A percentile compares a stretch with the other conserved stretches of the same genome.
Evolutionary conservation across 345 rosid species (phyloP).

Genomic region (Bruguiera gymnorhiza): DNA sequence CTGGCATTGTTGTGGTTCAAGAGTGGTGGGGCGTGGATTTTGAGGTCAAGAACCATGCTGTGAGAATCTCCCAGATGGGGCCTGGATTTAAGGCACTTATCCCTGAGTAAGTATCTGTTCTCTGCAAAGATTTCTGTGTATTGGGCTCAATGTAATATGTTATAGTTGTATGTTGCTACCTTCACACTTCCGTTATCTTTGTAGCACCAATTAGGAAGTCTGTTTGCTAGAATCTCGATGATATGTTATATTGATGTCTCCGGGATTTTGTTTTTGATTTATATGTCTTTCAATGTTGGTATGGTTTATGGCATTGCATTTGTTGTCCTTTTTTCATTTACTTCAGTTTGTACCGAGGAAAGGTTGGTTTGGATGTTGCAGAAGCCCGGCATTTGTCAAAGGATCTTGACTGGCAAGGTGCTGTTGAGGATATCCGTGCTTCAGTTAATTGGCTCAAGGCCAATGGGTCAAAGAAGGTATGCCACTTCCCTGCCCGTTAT

Average conservation of each 20-base stretch:
- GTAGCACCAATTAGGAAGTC: too few species aligned
- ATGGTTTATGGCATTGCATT: background rate
- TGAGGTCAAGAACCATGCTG: constrained; percentile 90
- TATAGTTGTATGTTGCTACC: too few species aligned
- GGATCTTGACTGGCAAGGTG: constrained; percentile 95
- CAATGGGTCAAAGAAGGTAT: constrained; percentile 85
- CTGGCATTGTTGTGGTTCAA: constrained; percentile 87
- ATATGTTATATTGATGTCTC: too few species aligned
- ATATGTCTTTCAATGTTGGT: background rate
- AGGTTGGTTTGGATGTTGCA: constrained; percentile 85
- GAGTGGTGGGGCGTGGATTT: constrained; percentile 99
- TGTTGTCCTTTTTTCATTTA: background rate
- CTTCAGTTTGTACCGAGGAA: constrained; percentile 81
- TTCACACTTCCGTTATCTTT: too few species aligned
- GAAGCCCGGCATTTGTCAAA: constrained; percentile 94
- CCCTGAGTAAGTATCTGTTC: constrained; percentile 55
- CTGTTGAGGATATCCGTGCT: constrained; percentile 81
- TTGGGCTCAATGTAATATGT: too few species aligned
- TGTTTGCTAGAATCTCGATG: too few species aligned
- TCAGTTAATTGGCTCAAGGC: constrained; percentile 83
- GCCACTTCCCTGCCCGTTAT: background rate
- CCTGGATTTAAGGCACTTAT: constrained; percentile 86
- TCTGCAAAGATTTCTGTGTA: too few species aligned
- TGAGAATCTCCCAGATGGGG: constrained; percentile 67
- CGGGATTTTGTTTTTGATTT: too few species aligned